Evolutionary conservation across 768 basidiomycete species (phyloP).

Genomic region (Kwoniella shandongensis): DNA sequence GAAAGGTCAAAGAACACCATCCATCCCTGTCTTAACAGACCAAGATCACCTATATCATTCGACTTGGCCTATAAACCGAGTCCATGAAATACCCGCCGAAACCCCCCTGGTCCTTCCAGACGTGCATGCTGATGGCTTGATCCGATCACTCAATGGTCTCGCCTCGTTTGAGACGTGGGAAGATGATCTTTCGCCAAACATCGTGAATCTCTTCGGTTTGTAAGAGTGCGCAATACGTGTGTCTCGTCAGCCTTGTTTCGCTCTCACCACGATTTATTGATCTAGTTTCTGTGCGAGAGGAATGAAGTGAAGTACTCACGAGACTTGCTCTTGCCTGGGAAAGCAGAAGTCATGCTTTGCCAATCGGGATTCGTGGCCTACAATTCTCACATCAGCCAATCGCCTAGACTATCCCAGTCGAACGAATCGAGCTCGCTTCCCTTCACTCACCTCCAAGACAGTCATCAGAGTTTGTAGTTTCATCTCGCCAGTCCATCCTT

Average conservation of each 20-base stretch:
- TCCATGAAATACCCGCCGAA: no score
- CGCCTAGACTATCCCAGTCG: neutral
- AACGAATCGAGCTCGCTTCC: no score
- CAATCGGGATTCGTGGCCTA: constrained; percentile 34
- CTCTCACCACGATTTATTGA: neutral
- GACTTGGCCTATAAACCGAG: no score
- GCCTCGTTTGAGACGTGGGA: constrained; percentile 33
- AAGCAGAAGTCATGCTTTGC: constrained; percentile 18
- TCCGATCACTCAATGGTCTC: constrained; percentile 26
- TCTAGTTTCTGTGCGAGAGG: no score
- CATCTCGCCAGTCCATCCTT: constrained; percentile 23
- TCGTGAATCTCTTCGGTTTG: constrained; percentile 35
- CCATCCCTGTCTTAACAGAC: no score
- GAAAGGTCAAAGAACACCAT: no score
- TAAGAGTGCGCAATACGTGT: no score
- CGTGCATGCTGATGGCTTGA: no score
- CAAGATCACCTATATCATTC: no score
- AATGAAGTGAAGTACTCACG: constrained; percentile 21
- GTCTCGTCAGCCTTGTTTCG: neutral
- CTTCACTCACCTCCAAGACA: constrained; percentile 32
- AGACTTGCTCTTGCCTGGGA: constrained; percentile 25
- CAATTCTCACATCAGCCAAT: neutral
- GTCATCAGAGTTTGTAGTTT: constrained; percentile 19
- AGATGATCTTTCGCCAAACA: constrained; percentile 38
- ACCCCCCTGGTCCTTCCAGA: no score